A percentile compares a stretch with the other conserved stretches of the same genome.
These are phyloP conservation scores for Helminthosporium solani DNA, from an alignment of 2,329 filamentous ascomycete genomes.

Conservation along the genomic window DNA sequence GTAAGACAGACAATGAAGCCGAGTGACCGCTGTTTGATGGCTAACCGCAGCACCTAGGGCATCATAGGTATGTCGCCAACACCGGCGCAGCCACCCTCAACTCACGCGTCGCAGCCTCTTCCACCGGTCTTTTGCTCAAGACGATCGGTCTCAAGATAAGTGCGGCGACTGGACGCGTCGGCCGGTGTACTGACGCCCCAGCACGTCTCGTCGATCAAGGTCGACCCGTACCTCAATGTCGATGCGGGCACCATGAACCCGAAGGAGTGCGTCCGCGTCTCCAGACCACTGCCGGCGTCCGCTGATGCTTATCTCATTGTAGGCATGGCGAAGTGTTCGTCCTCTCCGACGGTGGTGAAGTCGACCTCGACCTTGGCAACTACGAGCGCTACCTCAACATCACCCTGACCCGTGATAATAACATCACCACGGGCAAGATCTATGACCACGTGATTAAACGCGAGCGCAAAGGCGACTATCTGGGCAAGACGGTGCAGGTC, in stretches of 20 bases:
- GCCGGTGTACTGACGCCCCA: conserved; percentile 35
- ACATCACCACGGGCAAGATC: conserved; percentile 97
- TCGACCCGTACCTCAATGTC: conserved; percentile 74
- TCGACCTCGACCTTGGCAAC: conserved; percentile 73
- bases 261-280: conserved; percentile 54
- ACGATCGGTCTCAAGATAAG: conserved; percentile 75
- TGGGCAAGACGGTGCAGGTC: conserved; percentile 86
- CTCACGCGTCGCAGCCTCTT: conserved; percentile 58
- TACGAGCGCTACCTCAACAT: conserved; percentile 82
- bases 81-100: conserved; percentile 15
- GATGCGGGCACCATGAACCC: conserved; percentile 73
- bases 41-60: conserved; percentile 49
- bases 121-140: conserved; percentile 74
- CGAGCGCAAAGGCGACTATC: conserved; percentile 71
- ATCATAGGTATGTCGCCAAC: conserved; percentile 59
- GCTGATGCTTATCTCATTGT: conserved; percentile 15
- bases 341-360: conserved; percentile 77
- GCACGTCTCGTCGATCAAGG: conserved; percentile 67
- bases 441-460: conserved; percentile 85
- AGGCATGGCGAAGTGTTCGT: conserved; percentile 91
- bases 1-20: conserved; percentile 44
- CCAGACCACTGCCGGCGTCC: not conserved
- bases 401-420: conserved; percentile 80
- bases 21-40: conserved; percentile 9
- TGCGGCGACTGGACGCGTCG: conserved; percentile 26